A percentile compares a stretch with the other conserved stretches of the same genome.
Conservation (phyloP, 2,329 filamentous ascomycete genomes). For the Ophiostoma perfectum region DNA sequence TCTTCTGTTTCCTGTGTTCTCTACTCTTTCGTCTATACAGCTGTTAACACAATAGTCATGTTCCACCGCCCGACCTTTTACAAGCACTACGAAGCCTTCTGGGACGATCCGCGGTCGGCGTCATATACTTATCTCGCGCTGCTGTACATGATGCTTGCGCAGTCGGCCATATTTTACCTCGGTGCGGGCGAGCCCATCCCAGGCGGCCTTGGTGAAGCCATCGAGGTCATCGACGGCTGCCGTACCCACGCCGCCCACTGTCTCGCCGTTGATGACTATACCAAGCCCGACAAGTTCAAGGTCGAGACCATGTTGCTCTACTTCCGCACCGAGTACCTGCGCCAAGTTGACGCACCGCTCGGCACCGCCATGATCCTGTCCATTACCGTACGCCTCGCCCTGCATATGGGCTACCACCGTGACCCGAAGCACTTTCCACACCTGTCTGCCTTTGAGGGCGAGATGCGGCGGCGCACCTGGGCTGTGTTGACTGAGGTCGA, state of each 20-base stretch:
- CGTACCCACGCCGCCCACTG: slow-evolving; percentile 31
- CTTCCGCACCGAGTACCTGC: slow-evolving; percentile 31
- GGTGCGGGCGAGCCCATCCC: slow-evolving; percentile 27
- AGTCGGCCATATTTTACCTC: slow-evolving; percentile 30
- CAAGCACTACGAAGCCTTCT: slow-evolving; percentile 31
- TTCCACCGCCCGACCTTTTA: slow-evolving; percentile 33
- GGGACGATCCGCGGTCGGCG: slow-evolving; percentile 25
- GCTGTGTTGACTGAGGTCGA: slow-evolving; percentile 43
- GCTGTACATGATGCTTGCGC: slow-evolving; percentile 31
- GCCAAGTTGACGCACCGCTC: slow-evolving; percentile 27
- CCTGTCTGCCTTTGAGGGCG: slow-evolving; percentile 45
- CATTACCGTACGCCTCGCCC: slow-evolving; percentile 30
- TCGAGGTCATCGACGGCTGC: slow-evolving; percentile 28
- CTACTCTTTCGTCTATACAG: not conserved
- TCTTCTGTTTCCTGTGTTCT: not conserved
- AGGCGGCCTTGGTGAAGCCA: slow-evolving; percentile 25
- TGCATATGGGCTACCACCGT: slow-evolving; percentile 43
- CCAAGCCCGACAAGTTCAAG: slow-evolving; percentile 30
- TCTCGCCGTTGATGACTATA: slow-evolving; percentile 33
- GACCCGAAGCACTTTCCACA: slow-evolving; percentile 40
- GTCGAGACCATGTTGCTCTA: slow-evolving; percentile 31
- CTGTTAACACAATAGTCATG: slow-evolving; percentile 26
- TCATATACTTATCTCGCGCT: slow-evolving; percentile 31
- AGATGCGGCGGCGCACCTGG: slow-evolving; percentile 50
- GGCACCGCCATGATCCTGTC: slow-evolving; percentile 31